Base-by-base conservation (phyloP, 2,329 filamentous ascomycete genomes). In the Thielaviopsis musarum region DNA sequence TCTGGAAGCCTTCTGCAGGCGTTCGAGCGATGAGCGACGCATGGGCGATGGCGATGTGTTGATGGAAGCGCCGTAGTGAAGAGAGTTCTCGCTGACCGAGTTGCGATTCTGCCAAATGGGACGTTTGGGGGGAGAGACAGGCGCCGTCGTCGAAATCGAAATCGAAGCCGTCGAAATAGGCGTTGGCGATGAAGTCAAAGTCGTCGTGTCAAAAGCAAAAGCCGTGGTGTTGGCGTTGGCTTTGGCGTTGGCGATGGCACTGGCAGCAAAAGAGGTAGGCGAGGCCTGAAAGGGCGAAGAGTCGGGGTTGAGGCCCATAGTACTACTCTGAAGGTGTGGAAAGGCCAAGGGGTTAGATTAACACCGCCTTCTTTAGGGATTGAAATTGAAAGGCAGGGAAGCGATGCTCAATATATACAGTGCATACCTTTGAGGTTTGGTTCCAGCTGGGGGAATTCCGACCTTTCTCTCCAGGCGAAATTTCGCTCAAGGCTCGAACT, bases 401-500 rank as follows among this genome's bases (percentile, higher is more conserved):
- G 45, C 19, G 45, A 49, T 49, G 45, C 45, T 49, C 21, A 28
- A 58, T 30, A 60, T 28, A 28, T 38, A 26, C 30, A 17, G 30
- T 65, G 64, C 71, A 70, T 77, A 91, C 86, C 80, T 87, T 89
- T 75, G 72, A 77, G 63, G 74, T 71, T 70, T 91, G 86, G 67
- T 86, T 90, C 81, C 85, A 95, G 75, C 87, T 94, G 58, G 91
- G 90, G 56, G 91, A 96, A 75, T 97, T 97, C 67, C 91, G 81
- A 69, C 91, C 82, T 71, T 83, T 85, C 72, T 91, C 88, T 63
- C 87, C 87, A 57, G 87, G 87, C 66, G 87, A 88, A 68, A 98
- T 83, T 75, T 98, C 93, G 63, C 89, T 87, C 64, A 98, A 79
- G 61, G 93, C 87, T 66, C 87, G 83, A 68, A 84, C 80, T 56